A percentile compares a stretch with the other conserved stretches of the same genome.
phyloP scores from a whole-genome alignment of 305 asterid genomes.

The Fraxinus sp. region DNA sequence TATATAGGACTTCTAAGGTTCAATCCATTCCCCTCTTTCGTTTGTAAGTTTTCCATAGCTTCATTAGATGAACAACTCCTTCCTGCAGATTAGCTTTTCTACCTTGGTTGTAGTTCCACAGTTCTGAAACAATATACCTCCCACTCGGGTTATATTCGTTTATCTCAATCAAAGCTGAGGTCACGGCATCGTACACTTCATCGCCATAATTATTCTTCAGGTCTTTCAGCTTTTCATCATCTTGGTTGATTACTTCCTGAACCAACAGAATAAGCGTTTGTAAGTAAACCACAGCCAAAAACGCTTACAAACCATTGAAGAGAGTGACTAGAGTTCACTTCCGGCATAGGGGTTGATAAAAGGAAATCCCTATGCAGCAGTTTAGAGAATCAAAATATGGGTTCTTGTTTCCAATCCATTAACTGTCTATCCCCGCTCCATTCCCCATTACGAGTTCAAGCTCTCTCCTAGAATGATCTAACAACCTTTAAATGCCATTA shows the following conservation, averaged over 20 bases:
- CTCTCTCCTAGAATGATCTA: neutral
- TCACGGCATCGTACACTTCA: conserved; percentile 28
- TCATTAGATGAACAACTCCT: conserved; percentile 23
- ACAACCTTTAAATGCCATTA: neutral
- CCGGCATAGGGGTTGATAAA: neutral
- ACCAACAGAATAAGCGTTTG: neutral
- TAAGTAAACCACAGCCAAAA: neutral
- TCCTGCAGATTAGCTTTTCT: conserved; percentile 37
- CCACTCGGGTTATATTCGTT: conserved; percentile 48
- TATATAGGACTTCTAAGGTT: neutral
- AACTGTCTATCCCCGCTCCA: neutral
- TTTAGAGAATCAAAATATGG: neutral
- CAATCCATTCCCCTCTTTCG: conserved; percentile 20
- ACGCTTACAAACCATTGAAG: neutral
- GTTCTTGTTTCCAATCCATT: neutral
- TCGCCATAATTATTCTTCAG: conserved; percentile 26
- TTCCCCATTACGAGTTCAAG: neutral
- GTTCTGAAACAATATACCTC: conserved; percentile 27
- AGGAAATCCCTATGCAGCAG: neutral
- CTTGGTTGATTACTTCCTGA: conserved; percentile 28
- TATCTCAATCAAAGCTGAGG: conserved; percentile 29
- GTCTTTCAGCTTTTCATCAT: conserved; percentile 31
- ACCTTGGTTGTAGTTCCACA: conserved; percentile 32
- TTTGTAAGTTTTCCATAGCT: conserved; percentile 20
- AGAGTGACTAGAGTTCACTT: neutral